Evolutionary conservation across 2,329 filamentous ascomycete genomes (phyloP), one percentile per base, ranked within the genome.

Genomic region (Gremmenia infestans): DNA sequence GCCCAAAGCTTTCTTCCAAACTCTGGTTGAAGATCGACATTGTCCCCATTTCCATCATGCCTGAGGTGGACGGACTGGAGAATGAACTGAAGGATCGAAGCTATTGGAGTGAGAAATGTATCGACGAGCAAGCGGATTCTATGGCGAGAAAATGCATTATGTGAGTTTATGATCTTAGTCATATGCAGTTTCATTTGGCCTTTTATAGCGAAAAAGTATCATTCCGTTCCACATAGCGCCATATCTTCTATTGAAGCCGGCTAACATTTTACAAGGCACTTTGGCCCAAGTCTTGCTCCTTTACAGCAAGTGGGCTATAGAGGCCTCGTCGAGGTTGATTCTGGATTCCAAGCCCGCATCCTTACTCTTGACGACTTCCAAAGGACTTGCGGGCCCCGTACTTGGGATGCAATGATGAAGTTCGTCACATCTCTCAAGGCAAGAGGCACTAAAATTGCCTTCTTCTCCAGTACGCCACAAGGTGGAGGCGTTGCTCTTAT

Each of bases 71-170:
- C 36, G 61, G 56, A 46, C 66, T 63, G 15, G 53, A 62, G 25
- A 47, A 7, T 51, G 66, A 71, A 59, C 73, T 74, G 63, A 71
- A 70, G 48, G 72, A 66, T 19, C 58, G 58, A 47, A 68, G 63
- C 72, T 76, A 78, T 59, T 81, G 80, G 77, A 74, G 78, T 47
- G 70, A 73, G 36, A 82, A 83, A 67, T 74, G 78, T n/a, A 78
- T 91, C 4, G 89, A 92, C 64, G 89, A 94, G 68, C 85, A 91
- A 70, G 88, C 89, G 1, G 89, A 93, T 68, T 88, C 86, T 0
- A 88, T 92, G 81, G 86, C 86, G 1, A 79, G 89, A 59, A 92
- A 91, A 74, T 90, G 87, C 69, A 79, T 91, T 59, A 81, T 85
- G 85, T 88, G 72, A 71, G 80, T 73, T 25, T 4, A 7, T 56